Evolutionary conservation across 2,329 filamentous ascomycete species (phyloP).

Genomic region (Dryadomyces quercus-mongolicae): DNA sequence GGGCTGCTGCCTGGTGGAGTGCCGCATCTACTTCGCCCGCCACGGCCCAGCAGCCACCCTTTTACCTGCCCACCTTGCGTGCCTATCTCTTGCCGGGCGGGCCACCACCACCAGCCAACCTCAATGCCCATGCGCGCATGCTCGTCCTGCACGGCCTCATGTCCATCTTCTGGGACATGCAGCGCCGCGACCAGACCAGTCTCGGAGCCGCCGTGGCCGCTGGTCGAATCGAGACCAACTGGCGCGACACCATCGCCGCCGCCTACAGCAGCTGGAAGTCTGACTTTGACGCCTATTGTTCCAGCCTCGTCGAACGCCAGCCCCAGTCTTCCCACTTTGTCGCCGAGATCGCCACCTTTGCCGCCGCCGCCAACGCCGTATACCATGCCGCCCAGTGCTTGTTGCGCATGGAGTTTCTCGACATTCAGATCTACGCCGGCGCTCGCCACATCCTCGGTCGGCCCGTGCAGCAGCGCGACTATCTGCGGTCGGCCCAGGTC

Average conservation of each 20-base stretch:
- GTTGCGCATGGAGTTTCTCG: constrained; percentile 9
- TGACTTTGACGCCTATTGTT: constrained; percentile 9
- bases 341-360: constrained; percentile 5
- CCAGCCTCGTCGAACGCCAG: not conserved
- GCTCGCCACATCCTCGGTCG: constrained; percentile 11
- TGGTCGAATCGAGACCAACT: not conserved
- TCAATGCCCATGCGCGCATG: constrained; percentile 3
- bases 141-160: constrained; percentile 12
- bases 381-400: constrained; percentile 9
- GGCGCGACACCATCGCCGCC: constrained; percentile 3
- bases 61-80: constrained; percentile 1
- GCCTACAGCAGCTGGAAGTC: constrained; percentile 8
- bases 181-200: constrained; percentile 11
- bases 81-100: constrained; percentile 1
- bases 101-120: not conserved
- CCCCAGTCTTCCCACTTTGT: not conserved
- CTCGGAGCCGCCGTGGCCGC: constrained; percentile 1
- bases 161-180: constrained; percentile 12
- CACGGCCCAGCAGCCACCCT: not conserved
- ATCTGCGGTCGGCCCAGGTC: constrained; percentile 9
- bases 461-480: constrained; percentile 9
- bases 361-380: constrained; percentile 6
- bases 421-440: constrained; percentile 13
- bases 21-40: not conserved
- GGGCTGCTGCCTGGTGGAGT: constrained; percentile 4